phyloP scores from a whole-genome alignment of 1,284 basidiomycete species.

The Ceratobasidium theobromae region DNA sequence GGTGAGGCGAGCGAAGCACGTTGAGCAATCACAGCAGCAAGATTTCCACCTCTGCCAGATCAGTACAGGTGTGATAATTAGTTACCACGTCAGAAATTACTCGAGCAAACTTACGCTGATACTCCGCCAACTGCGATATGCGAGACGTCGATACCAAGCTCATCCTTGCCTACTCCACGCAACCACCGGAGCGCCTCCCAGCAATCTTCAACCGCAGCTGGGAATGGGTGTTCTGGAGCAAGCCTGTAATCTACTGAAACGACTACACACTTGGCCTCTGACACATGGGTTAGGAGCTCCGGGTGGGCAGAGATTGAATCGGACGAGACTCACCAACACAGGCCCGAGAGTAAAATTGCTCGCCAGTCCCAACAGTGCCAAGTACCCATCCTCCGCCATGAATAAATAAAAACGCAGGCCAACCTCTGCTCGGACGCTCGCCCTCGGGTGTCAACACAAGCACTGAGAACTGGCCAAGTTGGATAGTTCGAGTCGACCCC shows the following conservation, averaged over 20 bases:
- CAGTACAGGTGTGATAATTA: not conserved
- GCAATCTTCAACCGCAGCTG: conserved; percentile 71
- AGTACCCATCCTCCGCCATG: conserved; percentile 53
- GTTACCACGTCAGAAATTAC: not conserved
- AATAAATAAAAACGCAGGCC: conserved; percentile 63
- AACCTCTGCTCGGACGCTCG: conserved; percentile 51
- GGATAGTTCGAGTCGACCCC: conserved; percentile 7
- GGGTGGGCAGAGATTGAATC: too few species aligned
- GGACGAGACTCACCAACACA: conserved; percentile 71
- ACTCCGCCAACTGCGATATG: conserved; percentile 64
- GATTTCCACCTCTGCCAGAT: conserved; percentile 58
- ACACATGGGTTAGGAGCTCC: conserved; percentile 54
- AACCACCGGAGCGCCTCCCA: conserved; percentile 68
- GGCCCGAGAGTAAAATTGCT: conserved; percentile 45
- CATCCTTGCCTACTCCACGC: conserved; percentile 46
- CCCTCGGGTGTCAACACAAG: conserved; percentile 62
- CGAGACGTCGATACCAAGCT: conserved; percentile 48
- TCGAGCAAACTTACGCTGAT: conserved; percentile 54
- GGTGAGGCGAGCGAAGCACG: conserved; percentile 56
- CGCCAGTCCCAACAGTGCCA: conserved; percentile 9
- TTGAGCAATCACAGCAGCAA: conserved; percentile 65
- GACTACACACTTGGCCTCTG: conserved; percentile 48
- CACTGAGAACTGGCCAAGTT: conserved; percentile 51
- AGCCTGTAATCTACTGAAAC: conserved; percentile 74
- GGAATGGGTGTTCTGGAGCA: conserved; percentile 72